Percentiles rank a stretch among this genome's conserved stretches.
Conservation (phyloP, 805 yeast genomes). For the Saturnispora hagleri region DNA sequence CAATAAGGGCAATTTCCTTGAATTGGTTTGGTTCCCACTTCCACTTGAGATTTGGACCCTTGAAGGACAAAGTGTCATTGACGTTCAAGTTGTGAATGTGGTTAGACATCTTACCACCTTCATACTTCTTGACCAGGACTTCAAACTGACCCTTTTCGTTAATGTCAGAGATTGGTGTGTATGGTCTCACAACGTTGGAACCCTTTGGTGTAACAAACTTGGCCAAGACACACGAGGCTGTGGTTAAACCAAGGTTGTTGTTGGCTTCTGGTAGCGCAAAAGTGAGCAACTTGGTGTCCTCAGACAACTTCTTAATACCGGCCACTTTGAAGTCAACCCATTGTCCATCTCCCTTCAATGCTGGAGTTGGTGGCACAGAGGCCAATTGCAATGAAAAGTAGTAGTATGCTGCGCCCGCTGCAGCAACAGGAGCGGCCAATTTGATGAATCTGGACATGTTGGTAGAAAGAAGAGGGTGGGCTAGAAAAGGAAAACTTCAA, state of each 20-base stretch:
- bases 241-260: slow-evolving; percentile 62
- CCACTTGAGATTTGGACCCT: slow-evolving; percentile 92
- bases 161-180: slow-evolving; percentile 75
- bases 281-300: slow-evolving; percentile 58
- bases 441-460: slow-evolving; percentile 12
- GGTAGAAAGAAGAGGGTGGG: background rate
- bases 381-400: slow-evolving; percentile 20
- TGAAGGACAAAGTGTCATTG: slow-evolving; percentile 78
- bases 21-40: slow-evolving; percentile 82
- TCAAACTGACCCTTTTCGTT: slow-evolving; percentile 67
- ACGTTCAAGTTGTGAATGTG: slow-evolving; percentile 64
- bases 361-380: slow-evolving; percentile 27
- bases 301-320: slow-evolving; percentile 40
- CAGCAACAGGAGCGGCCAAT: slow-evolving; percentile 19
- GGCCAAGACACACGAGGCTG: slow-evolving; percentile 74
- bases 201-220: slow-evolving; percentile 81
- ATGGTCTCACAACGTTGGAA: slow-evolving; percentile 75
- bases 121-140: slow-evolving; percentile 77
- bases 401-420: slow-evolving; percentile 35
- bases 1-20: slow-evolving; percentile 71
- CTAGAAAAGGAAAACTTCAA: background rate
- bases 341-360: slow-evolving; percentile 54
- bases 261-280: slow-evolving; percentile 63
- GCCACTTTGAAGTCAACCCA: slow-evolving; percentile 63
- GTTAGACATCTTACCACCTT: slow-evolving; percentile 80